Base-by-base conservation (phyloP, 208 protist genomes). In the Trypanosoma conorhini region DNA sequence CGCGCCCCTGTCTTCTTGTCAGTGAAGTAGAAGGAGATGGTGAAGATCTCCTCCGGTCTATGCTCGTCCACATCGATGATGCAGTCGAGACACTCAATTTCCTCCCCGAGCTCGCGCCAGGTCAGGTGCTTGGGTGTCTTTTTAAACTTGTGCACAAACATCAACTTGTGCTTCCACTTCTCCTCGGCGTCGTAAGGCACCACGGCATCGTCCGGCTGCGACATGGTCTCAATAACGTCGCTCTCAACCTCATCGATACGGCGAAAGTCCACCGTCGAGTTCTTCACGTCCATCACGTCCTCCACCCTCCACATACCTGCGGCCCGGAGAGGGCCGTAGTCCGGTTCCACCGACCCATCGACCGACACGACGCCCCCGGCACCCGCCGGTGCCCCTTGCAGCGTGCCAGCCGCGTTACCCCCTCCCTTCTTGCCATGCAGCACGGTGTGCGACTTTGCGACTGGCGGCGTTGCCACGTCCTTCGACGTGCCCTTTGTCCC, bases 41-140 rank as follows among this genome's bases (percentile, higher is more conserved):
- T 92, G 66, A 92, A 96, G 35, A 96, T 80, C 68, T 96, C 87
- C 74, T 96, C 88, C 17, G 91, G 91, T 24, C 89, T 80, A 77
- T 96, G 87, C 65, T 89, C 80, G 61, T 96, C 89, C 59, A 89
- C 67, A n/a, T 94, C 86, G 66, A 96, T 94, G 24, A 80, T 62
- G 74, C 91, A 96, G 71, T 96, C 91, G 70, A 96, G 61, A 69
- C 89, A 96, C 72, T 96, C 84, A 65, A 96, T 91, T 54, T 96
- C 88, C 67, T 96, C 81, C 8, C 88, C 91, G 21, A 96, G 75
- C 67, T 96, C 86, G 30, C 85, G 81, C 91, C 91, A 96, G 15
- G 87, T 92, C 33, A 96, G 68, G 77, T 96, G 91, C 60, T 93
- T 94, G 28, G 91, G 91, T 26, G 88, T 87, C 57, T 92, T 92